Evolutionary conservation across 768 basidiomycete genomes (phyloP), one percentile per base, ranked within the genome.

Genomic region (Lenzites betulinus): DNA sequence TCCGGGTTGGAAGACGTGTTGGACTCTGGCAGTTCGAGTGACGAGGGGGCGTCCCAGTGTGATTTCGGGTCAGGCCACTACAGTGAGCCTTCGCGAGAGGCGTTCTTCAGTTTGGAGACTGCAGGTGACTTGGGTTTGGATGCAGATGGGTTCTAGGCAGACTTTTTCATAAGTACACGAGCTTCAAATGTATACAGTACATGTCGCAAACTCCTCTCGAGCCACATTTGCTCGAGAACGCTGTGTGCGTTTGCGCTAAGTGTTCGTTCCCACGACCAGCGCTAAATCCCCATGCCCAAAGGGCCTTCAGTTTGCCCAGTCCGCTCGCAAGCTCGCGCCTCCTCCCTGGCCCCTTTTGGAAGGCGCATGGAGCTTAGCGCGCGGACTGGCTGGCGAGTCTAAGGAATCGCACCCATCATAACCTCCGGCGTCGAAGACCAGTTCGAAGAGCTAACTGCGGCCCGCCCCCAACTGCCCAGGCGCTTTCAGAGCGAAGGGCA

Each of bases 241-340:
- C 4, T 12, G 7, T 5, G 18, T 9, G 18, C 5, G 5, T n/a
- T n/a, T 30, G 30, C 53, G 9, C 42, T n/a, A 54, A 54, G 53
- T 54, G 4, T 15, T 16, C 18, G 23, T 54, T 54, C 53, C 42
- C 53, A 44, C 42, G 41, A 16, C 22, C 6, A 20, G 50, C 35
- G 50, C 50, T 38, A 51, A 22, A 36, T 7, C 5, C 33, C 30
- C 50, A 15, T 33, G 50, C 33, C 50, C 35, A 51, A 51, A 38
- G 50, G 11, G 35, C 50, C n/a, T 8, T 35, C 50, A 51, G 50
- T 51, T n/a, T 36, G 50, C 50, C 50, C 50, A 51, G 50, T 51
- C 50, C 50, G 50, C 50, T 51, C 50, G 50, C 50, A 51, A 51
- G 50, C 50, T 51, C 50, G 50, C 50, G 35, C 50, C 50, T 51